Evolutionary conservation across 345 rosid species (phyloP).

Genomic region (Isatis tinctoria): DNA sequence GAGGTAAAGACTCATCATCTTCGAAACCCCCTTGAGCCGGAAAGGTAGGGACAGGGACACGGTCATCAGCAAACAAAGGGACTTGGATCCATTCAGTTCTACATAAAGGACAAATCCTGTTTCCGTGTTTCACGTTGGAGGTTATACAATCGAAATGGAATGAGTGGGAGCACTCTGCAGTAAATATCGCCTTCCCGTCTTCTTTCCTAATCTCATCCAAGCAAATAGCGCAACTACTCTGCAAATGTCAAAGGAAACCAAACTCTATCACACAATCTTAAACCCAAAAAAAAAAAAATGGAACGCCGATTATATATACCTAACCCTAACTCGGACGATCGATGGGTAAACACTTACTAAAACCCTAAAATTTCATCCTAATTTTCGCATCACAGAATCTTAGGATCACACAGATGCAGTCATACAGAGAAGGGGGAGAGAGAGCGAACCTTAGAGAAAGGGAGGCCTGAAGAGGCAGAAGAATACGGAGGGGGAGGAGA

Average conservation of each 20-base stretch:
- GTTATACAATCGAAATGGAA: constrained; percentile 92
- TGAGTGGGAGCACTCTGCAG: constrained; percentile 93
- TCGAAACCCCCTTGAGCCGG: constrained; percentile 53
- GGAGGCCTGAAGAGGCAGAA: background rate
- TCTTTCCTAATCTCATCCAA: constrained; percentile 61
- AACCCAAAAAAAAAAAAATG: background rate
- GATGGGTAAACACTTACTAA: background rate
- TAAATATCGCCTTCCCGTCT: constrained; percentile 80
- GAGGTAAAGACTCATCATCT: constrained; percentile 68
- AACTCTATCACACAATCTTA: constrained; percentile 15
- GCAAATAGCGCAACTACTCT: constrained; percentile 82
- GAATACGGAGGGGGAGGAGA: background rate
- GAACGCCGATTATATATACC: background rate
- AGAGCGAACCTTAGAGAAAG: constrained; percentile 25
- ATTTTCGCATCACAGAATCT: background rate
- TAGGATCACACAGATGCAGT: background rate
- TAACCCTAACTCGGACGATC: background rate
- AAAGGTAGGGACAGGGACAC: constrained; percentile 47
- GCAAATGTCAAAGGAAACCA: constrained; percentile 31
- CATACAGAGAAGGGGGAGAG: background rate
- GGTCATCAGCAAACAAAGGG: constrained; percentile 26
- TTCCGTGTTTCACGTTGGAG: constrained; percentile 79
- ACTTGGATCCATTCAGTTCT: constrained; percentile 80
- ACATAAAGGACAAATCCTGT: constrained; percentile 79
- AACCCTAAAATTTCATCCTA: background rate